Percentiles rank a stretch among this genome's conserved stretches.
Evolutionary conservation across 371 early-diverging fungal species (phyloP).

Genomic region (Coemansia sp.): DNA sequence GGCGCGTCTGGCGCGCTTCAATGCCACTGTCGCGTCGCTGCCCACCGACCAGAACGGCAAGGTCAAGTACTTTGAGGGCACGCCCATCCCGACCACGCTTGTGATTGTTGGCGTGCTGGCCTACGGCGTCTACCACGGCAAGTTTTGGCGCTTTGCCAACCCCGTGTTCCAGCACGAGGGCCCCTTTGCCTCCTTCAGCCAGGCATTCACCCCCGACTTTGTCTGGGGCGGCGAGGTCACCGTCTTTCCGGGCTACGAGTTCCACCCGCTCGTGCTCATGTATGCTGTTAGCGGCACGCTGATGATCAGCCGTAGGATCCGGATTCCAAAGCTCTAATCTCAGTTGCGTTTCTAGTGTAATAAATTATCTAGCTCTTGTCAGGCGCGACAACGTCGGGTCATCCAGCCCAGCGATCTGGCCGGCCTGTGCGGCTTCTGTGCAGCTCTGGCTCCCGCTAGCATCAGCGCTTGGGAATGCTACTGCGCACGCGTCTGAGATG

Average conservation of each 20-base stretch:
- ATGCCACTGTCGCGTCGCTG: constrained; percentile 78
- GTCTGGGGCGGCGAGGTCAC: constrained; percentile 52
- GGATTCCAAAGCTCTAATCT: constrained; percentile 54
- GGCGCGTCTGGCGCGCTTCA: constrained; percentile 85
- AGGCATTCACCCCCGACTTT: constrained; percentile 54
- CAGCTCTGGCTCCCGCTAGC: no score
- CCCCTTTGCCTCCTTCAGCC: constrained; percentile 53
- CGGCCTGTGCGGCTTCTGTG: no score
- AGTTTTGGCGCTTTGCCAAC: constrained; percentile 55
- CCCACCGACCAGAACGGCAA: constrained; percentile 79
- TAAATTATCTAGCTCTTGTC: neutral
- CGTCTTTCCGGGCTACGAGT: constrained; percentile 55
- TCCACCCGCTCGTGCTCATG: constrained; percentile 76
- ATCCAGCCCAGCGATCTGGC: no score
- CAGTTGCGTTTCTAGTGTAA: neutral
- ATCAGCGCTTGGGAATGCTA: no score
- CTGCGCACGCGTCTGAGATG: neutral
- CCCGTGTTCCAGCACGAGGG: constrained; percentile 54
- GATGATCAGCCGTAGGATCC: constrained; percentile 67
- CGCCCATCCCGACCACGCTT: constrained; percentile 84
- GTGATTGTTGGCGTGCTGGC: constrained; percentile 68
- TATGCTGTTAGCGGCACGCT: constrained; percentile 76
- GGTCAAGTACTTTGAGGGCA: constrained; percentile 84
- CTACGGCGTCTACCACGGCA: constrained; percentile 61
- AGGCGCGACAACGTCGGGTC: neutral